Evolutionary conservation across 1,139 yeast species (phyloP).

Genomic region (Saccharomyces hybrid): DNA sequence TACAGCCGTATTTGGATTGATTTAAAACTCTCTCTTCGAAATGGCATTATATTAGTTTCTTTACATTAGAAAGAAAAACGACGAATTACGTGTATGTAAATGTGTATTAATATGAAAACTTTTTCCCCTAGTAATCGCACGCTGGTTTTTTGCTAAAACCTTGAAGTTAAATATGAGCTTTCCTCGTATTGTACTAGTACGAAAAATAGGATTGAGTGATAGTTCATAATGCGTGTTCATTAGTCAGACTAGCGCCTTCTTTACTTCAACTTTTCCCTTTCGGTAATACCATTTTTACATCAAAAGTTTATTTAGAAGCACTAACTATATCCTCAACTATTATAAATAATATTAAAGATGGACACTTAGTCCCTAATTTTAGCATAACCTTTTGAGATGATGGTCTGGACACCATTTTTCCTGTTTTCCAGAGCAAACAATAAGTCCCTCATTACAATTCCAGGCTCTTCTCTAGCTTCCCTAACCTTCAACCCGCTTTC

Average conservation of each 20-base stretch:
- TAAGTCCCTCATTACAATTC: constrained; percentile 76
- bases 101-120: background rate
- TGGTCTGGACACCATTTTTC: constrained; percentile 69
- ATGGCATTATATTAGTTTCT: background rate
- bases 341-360: background rate
- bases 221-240: background rate
- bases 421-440: constrained; percentile 76
- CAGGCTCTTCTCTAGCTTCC: constrained; percentile 86
- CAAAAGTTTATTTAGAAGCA: background rate
- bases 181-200: too few relatives aligned
- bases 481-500: constrained; percentile 72
- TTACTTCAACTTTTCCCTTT: too few relatives aligned
- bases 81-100: background rate
- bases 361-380: constrained; percentile 54
- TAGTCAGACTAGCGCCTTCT: background rate
- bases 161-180: too few relatives aligned
- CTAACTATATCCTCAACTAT: background rate
- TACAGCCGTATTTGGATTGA: constrained; percentile 9
- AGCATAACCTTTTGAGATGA: constrained; percentile 83
- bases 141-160: too few relatives aligned
- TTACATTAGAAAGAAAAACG: background rate
- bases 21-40: background rate
- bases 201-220: too few relatives aligned
- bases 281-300: too few relatives aligned
- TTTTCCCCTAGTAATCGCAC: background rate